These are phyloP conservation scores for Tarenaya hassleriana DNA, from an alignment of 345 rosid species.

Conservation along the genomic window DNA sequence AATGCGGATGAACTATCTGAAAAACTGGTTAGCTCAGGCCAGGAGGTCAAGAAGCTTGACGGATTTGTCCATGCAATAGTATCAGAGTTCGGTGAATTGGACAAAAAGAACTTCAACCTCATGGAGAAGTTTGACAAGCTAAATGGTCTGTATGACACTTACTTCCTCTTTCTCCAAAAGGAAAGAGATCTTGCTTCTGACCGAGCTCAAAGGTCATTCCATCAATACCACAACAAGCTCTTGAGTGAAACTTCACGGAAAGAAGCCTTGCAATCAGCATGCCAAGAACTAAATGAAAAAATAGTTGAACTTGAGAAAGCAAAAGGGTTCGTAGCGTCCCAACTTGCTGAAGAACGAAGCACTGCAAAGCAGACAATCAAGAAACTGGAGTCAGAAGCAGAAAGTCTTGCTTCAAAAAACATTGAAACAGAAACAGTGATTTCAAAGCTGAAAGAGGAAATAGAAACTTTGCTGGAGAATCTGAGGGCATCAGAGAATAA, in stretches of 20 bases:
- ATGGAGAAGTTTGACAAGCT: constrained; percentile 45
- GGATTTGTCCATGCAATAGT: constrained; percentile 40
- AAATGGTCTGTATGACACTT: constrained; percentile 42
- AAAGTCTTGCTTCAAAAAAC: constrained; percentile 46
- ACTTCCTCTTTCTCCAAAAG: constrained; percentile 44
- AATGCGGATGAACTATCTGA: constrained; percentile 40
- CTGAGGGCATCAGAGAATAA: constrained; percentile 50
- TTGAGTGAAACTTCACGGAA: constrained; percentile 42
- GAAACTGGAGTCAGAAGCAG: constrained; percentile 59
- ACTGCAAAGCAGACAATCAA: constrained; percentile 50
- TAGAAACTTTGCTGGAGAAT: constrained; percentile 40
- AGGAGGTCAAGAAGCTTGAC: constrained; percentile 52
- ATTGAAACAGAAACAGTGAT: constrained; percentile 49
- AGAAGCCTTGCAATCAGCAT: constrained; percentile 40
- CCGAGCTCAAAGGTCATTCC: constrained; percentile 41
- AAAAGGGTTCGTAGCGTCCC: constrained; percentile 42
- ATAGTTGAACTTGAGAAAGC: constrained; percentile 52
- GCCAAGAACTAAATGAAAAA: constrained; percentile 40
- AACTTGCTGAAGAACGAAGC: constrained; percentile 47
- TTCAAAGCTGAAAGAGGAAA: constrained; percentile 48
- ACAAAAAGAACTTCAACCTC: constrained; percentile 44
- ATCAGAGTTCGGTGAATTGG: constrained; percentile 51
- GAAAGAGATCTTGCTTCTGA: constrained; percentile 44
- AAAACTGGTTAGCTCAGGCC: constrained; percentile 38
- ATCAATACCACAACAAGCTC: constrained; percentile 50